These are phyloP conservation scores for Aphanomyces euteiches DNA, from an alignment of 352 stramenopile species.

Conservation along the genomic window DNA sequence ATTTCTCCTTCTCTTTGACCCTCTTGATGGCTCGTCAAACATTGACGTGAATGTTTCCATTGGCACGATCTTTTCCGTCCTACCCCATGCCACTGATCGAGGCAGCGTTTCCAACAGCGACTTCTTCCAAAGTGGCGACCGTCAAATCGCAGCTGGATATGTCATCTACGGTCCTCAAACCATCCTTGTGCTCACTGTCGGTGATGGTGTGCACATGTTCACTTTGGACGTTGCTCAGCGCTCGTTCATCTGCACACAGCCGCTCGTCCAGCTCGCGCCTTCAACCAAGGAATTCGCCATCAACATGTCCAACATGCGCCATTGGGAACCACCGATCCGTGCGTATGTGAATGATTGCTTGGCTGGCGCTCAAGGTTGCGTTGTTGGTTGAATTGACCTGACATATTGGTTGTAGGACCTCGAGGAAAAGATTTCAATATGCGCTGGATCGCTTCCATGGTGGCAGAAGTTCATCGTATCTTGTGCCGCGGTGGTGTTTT, in stretches of 20 bases:
- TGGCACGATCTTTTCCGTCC: slow-evolving; percentile 23
- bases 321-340: slow-evolving; percentile 15
- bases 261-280: background rate
- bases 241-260: slow-evolving; percentile 14
- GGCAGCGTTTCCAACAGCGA: background rate
- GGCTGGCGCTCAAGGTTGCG: slow-evolving; percentile 4
- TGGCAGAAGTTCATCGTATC: slow-evolving; percentile 20
- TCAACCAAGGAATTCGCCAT: slow-evolving; percentile 23
- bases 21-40: slow-evolving; percentile 27
- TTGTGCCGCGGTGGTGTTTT: slow-evolving; percentile 23
- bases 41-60: slow-evolving; percentile 28
- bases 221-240: slow-evolving; percentile 1
- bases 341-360: slow-evolving; percentile 20
- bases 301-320: slow-evolving; percentile 29
- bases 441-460: slow-evolving; percentile 28
- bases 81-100: background rate
- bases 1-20: slow-evolving; percentile 24
- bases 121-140: slow-evolving; percentile 7
- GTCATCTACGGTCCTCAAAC: slow-evolving; percentile 27
- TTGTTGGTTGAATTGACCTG: background rate
- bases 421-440: slow-evolving; percentile 26
- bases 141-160: slow-evolving; percentile 20
- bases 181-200: slow-evolving; percentile 16
- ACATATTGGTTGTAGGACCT: background rate
- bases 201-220: slow-evolving; percentile 23